A percentile compares a stretch with the other conserved stretches of the same genome.
phyloP scores from a whole-genome alignment of 208 protist species.

The Acanthamoeba triangularis region DNA sequence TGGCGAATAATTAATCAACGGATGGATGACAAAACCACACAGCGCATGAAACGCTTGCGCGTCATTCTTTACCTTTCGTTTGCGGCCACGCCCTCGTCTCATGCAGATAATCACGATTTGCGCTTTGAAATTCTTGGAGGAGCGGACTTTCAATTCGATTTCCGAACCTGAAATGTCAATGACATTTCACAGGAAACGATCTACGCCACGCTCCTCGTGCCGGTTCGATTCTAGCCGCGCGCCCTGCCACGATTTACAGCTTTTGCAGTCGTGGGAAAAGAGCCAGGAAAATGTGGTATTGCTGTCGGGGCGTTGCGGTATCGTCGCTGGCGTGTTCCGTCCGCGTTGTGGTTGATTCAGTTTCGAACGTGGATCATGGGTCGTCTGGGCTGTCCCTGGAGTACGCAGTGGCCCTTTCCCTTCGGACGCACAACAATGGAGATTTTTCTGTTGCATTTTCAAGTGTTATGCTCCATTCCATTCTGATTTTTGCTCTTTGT shows the following conservation, averaged over 20 bases:
- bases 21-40: neutral
- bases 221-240: no score
- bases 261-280: no score
- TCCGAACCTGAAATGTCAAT: neutral
- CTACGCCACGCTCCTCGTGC: no score
- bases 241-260: no score
- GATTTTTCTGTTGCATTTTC: no score
- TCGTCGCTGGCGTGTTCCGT: no score
- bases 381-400: constrained; percentile 53
- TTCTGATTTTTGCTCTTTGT: neutral
- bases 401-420: neutral
- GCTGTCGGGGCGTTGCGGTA: no score
- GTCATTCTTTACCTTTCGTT: neutral
- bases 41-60: neutral
- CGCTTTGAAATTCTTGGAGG: neutral
- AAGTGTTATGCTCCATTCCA: neutral
- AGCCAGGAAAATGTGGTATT: no score
- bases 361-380: neutral
- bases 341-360: no score
- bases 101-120: neutral
- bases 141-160: neutral
- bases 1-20: neutral
- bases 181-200: neutral
- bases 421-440: no score
- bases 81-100: constrained; percentile 17